Evolutionary conservation across 1,284 basidiomycete species (phyloP).

Genomic region (Heterobasidion parviporum): DNA sequence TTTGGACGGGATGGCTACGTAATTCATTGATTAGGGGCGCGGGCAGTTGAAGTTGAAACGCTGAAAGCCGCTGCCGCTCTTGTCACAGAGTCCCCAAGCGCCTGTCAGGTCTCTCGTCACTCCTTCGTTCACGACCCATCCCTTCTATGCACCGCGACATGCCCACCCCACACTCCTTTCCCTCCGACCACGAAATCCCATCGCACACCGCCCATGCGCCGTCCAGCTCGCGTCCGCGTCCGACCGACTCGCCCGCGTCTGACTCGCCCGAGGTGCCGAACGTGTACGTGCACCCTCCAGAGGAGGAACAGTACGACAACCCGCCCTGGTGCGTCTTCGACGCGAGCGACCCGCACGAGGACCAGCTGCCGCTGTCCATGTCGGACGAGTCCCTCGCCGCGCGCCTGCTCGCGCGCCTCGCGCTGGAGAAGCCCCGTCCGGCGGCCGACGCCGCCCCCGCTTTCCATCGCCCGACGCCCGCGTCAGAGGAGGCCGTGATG

Average conservation of each 20-base stretch:
- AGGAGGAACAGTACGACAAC: constrained; percentile 49
- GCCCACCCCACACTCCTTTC: constrained; percentile 9
- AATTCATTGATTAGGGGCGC: background rate
- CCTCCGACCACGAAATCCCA: constrained; percentile 13
- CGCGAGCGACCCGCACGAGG: constrained; percentile 29
- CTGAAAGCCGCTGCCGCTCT: background rate
- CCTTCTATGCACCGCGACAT: constrained; percentile 3
- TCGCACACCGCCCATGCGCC: background rate
- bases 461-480: constrained; percentile 18
- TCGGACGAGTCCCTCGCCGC: constrained; percentile 18
- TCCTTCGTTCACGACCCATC: background rate
- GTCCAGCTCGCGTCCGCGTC: constrained; percentile 12
- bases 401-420: constrained; percentile 30
- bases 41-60: background rate
- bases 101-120: background rate
- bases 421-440: constrained; percentile 15
- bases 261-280: constrained; percentile 36
- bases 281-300: constrained; percentile 63
- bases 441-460: constrained; percentile 23
- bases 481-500: constrained; percentile 22
- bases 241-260: constrained; percentile 12
- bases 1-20: background rate
- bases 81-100: background rate
- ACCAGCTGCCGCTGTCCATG: constrained; percentile 8
- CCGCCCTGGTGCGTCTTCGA: constrained; percentile 63